Conservation (phyloP, 208 protist genomes). For the Crithidia sp. region DNA sequence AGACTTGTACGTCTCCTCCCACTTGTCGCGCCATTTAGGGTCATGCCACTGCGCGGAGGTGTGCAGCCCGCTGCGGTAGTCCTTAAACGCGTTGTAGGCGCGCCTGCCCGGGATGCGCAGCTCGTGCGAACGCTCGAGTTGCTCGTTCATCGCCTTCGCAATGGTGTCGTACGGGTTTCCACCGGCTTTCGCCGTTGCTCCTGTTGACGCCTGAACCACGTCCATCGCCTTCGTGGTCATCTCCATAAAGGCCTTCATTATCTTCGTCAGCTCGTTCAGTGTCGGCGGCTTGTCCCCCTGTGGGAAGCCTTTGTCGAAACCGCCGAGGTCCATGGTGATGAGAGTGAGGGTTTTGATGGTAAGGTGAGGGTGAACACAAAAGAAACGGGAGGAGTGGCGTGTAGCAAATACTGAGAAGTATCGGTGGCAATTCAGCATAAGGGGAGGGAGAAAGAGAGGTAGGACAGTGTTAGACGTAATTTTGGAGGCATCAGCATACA, state of each 20-base stretch:
- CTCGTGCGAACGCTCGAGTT: not conserved
- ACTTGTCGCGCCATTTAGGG: not conserved
- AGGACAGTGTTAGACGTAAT: not conserved
- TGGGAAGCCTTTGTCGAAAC: too few species aligned
- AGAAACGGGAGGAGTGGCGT: too few species aligned
- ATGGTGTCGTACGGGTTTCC: slow-evolving; percentile 1
- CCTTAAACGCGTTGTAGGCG: not conserved
- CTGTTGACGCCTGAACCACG: not conserved
- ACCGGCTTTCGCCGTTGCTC: too few species aligned
- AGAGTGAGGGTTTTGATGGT: too few species aligned
- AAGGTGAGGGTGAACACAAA: too few species aligned
- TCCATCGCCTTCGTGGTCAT: not conserved
- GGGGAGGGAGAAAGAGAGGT: not conserved
- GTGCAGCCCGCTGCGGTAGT: not conserved
- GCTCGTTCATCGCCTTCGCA: not conserved
- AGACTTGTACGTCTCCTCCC: slow-evolving; percentile 2
- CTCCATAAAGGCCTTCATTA: not conserved
- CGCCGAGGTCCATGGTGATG: too few species aligned
- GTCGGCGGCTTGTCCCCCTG: too few species aligned
- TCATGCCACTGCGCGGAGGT: not conserved
- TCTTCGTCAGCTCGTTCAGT: too few species aligned
- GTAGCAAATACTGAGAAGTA: too few species aligned
- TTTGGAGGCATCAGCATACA: not conserved
- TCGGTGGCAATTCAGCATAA: too few species aligned
- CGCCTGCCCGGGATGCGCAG: not conserved